Evolutionary conservation across 768 basidiomycete species (phyloP), one percentile per base, ranked within the genome.

Genomic region (Pleurotus sapidus): DNA sequence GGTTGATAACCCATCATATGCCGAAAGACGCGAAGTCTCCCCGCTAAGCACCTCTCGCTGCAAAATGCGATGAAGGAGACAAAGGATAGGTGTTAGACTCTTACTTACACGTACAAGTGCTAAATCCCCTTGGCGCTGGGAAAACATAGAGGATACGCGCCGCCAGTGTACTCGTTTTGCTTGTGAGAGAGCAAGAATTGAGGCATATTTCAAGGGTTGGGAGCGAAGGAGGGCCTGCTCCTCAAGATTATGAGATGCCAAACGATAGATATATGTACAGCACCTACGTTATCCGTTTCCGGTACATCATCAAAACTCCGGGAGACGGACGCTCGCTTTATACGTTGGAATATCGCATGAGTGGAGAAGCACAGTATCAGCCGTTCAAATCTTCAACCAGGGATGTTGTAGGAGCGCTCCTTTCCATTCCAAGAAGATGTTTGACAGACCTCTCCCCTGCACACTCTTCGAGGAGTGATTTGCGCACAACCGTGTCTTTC

Each of bases 391-490:
- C 83, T 84, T 61, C 15, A 34, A 34, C 30, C 30, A 50, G 40
- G 57, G 57, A 43, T 39, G 39, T 27, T 37, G 0, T 58, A 54
- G 23, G 30, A 24, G 37, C 54, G 20, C 60, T 23, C 25, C 38
- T 12, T 20, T n/a, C 34, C n/a, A 45, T 40, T 34, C 46, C 38
- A 38, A 5, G 7, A 46, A 45, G 39, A 45, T 24, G 30, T 30
- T 34, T 34, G 27, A 59, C 70, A 46, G 49, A 83, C 82, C 74
- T 74, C 55, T 78, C 78, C 20, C 83, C 81, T 23, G 69, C 62
- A 61, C 81, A 84, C 60, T 84, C 82, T 57, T 84, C 83, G 24
- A 84, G 63, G 23, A 84, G 60, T 6, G 83, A 83, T 61, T 79
- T 84, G 25, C 83, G 73, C 3, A 83, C 80, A 3, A 82, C 70